Base-by-base conservation (phyloP, 2,329 filamentous ascomycete genomes). In the Penicillium sp. region DNA sequence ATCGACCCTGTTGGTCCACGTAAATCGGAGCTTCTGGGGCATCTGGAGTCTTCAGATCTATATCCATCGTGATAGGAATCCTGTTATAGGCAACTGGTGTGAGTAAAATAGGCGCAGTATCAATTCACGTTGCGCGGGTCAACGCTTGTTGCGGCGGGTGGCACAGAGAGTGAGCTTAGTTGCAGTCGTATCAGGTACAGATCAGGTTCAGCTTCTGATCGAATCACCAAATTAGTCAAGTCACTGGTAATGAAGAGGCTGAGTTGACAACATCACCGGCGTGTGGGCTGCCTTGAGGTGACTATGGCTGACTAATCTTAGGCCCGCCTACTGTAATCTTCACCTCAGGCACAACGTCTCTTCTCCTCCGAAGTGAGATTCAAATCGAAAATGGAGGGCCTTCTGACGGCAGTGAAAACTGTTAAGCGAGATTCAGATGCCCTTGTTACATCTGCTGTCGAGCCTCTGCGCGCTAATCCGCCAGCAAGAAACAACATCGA, bases 361-460 rank as follows among this genome's bases (percentile, higher is more conserved):
- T 59, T 57, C 50, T 55, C 60, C 56, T 36, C 41, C 40, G 30
- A 50, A 61, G 43, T 58, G 22, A 42, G 17, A 33, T 56, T 56
- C 36, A 31, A 26, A 12, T 38, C 22, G 30, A 58, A 46, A 40
- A 77, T 77, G 74, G 74, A 76, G 50, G 69, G 62, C 9, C 68
- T 77, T 48, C 62, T 77, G 41, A 75, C 68, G 14, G 73, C 69
- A 33, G 67, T 75, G n/a, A 75, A 74, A 37, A 73, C 72, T 7
- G 65, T 70, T n/a, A 69, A 63, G 17, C 65, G 58, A 40, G 62
- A 65, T 38, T 50, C 60, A 10, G 55, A 60, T 9, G 46, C 58
- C 4, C 55, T 57, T 12, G 48, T 70, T 46, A 58, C 58, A n/a
- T 19, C 61, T 26, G 50, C 58, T 30, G 50, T 56, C 14, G 51